Evolutionary conservation across 1,139 yeast species (phyloP).

Genomic region (Yamadazyma triangularis): DNA sequence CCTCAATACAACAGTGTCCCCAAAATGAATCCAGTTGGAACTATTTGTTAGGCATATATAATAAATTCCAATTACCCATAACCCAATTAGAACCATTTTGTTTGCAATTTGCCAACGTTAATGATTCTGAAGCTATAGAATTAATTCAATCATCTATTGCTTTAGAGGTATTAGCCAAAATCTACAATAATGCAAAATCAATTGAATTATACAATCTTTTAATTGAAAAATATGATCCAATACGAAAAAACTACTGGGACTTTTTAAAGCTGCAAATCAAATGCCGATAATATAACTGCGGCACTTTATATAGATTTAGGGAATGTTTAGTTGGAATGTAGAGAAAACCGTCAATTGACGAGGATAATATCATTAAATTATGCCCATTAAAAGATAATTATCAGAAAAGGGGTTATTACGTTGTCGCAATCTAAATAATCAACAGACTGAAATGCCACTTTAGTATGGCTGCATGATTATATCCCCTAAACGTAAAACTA

Average conservation of each 20-base stretch:
- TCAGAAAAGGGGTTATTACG: too few relatives aligned
- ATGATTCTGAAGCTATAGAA: constrained; percentile 13
- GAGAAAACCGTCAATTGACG: too few relatives aligned
- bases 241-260: constrained; percentile 65
- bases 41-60: constrained; percentile 61
- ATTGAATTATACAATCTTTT: constrained; percentile 44
- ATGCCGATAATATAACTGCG: too few relatives aligned
- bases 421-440: too few relatives aligned
- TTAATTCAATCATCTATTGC: constrained; percentile 57
- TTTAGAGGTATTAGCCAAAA: constrained; percentile 56
- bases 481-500: too few relatives aligned
- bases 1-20: constrained; percentile 55
- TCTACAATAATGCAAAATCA: constrained; percentile 39
- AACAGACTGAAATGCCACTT: too few relatives aligned
- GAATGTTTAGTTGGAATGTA: too few relatives aligned
- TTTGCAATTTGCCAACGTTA: constrained; percentile 30
- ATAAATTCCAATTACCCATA: constrained; percentile 25
- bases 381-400: too few relatives aligned
- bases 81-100: constrained; percentile 43
- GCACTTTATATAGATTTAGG: too few relatives aligned
- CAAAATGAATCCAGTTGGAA: constrained; percentile 90
- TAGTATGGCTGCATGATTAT: too few relatives aligned
- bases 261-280: constrained; percentile 14
- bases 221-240: constrained; percentile 55
- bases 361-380: too few relatives aligned